Base-by-base conservation (phyloP, 768 basidiomycete species). In the Panus rudis region DNA sequence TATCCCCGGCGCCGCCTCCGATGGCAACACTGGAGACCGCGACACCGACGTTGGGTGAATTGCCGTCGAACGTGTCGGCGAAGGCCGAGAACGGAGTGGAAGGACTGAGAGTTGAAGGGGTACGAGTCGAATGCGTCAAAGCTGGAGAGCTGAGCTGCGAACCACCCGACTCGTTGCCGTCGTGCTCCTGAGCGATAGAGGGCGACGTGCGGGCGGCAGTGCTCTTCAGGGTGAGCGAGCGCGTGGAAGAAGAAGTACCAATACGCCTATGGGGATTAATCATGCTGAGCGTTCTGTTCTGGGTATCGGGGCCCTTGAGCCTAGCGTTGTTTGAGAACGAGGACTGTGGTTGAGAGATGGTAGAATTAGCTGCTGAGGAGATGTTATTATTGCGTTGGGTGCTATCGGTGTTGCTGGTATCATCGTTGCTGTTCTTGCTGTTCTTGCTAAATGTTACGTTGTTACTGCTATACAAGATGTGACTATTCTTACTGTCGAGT, bases 41-140 rank as follows among this genome's bases (percentile, higher is more conserved):
- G 8, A 39, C 38, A 17, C 38, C 38, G 38, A n/a, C n/a, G n/a
- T n/a, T n/a, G n/a, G n/a, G n/a, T n/a, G n/a, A n/a, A n/a, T n/a
- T n/a, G n/a, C 49, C 45, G 21, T 57, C 57, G 46, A 60, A 60
- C 26, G 50, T 26, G 8, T 56, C 56, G 2, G 47, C 56, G 43
- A 56, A 56, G 19, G 56, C 56, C 5, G 55, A 58, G 48, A 56
- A 59, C 10, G 60, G 60, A 25, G 60, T 61, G 12, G 58, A 50
- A 0, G 60, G 60, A 31, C 58, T 59, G 8, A 61, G 52, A 21
- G 58, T 52, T 24, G 53, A 52, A 0, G 62, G 58, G 17, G 59
- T 63, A n/a, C 56, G 55, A 14, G 58, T 34, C 26, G 59, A 54
- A 39, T 55, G 61, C 17, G 56, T 59, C 30, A 61, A 50, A n/a